A percentile compares a stretch with the other conserved stretches of the same genome.
Conservation (phyloP, 768 basidiomycete species). For the Suillus decipiens region DNA sequence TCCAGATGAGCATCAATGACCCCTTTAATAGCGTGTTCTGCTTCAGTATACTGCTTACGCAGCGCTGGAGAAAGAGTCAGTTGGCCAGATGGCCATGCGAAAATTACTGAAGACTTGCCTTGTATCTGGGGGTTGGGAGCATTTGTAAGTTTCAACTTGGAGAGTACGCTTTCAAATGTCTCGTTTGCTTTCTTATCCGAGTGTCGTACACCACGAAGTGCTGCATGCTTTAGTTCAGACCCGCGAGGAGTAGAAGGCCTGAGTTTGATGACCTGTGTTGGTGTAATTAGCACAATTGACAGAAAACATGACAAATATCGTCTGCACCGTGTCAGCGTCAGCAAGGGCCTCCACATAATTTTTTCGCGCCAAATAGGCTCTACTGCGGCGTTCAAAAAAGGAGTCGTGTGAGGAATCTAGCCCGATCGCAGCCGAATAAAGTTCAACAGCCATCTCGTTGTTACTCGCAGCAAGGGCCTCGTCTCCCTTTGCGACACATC, state of each 20-base stretch:
- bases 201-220: background rate
- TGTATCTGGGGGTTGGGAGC: background rate
- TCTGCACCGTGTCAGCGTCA: background rate
- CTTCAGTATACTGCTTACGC: background rate
- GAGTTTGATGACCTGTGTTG: background rate
- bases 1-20: background rate
- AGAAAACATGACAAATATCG: background rate
- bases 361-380: background rate
- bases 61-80: background rate
- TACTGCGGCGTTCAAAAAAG: background rate
- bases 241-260: background rate
- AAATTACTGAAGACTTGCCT: background rate
- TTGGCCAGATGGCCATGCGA: background rate
- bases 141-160: background rate
- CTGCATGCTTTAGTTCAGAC: background rate
- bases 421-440: background rate
- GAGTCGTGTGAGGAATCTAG: background rate
- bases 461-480: background rate
- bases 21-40: background rate
- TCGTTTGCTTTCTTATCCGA: background rate
- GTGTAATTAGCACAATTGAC: background rate
- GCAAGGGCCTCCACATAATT: background rate
- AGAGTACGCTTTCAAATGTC: background rate
- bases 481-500: background rate
- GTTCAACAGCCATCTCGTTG: background rate